Base-by-base conservation (phyloP, 768 basidiomycete species). In the Strobilomyces confusus region DNA sequence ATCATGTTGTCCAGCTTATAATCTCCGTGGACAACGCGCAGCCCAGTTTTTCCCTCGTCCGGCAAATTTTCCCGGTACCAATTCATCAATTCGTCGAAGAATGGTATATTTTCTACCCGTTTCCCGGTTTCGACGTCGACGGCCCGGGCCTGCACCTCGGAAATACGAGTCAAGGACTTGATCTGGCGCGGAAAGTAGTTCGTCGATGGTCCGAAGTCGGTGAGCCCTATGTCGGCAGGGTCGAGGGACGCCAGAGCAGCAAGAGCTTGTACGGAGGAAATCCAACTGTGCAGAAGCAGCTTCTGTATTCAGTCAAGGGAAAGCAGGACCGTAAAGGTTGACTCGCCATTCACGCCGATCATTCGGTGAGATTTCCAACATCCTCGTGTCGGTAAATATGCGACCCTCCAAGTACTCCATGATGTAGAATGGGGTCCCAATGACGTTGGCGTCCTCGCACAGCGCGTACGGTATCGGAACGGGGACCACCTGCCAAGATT, bases 1-100 rank as follows among this genome's bases (percentile, higher is more conserved):
- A 98, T 80, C 58, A 99, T 69, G 69, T 99, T 99, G 71, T 99
- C 95, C n/a, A 95, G 76, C 69, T 99, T 99, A 68, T 91, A 98
- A 70, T 99, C 95, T 25, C 95, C 95, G 66, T 98, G 95, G 6
- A 98, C 93, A 58, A 99, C 84, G n/a, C 90, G 83, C 49, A 80
- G 74, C 1, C 89, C 91, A 1, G 79, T 80, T 66, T 83, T 83
- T 57, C 66, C 73, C 71, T 95, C 92, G 62, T 91, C 82, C 2
- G 92, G 94, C 25, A 91, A 72, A 63, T 90, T 80, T 26, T 71
- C 68, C 55, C 75, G 71, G 69, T 93, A 97, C 91, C 90, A 97
- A 14, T 69, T 68, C 49, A 91, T 72, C 61, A 97, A 70, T 58
- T 87, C 83, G 43, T 82, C 73, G 67, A 87, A 88, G 49, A 72